A percentile compares a stretch with the other conserved stretches of the same genome.
Evolutionary conservation across 495 filamentous ascomycete genomes (phyloP).

Genomic region (Haplographium delicatum): DNA sequence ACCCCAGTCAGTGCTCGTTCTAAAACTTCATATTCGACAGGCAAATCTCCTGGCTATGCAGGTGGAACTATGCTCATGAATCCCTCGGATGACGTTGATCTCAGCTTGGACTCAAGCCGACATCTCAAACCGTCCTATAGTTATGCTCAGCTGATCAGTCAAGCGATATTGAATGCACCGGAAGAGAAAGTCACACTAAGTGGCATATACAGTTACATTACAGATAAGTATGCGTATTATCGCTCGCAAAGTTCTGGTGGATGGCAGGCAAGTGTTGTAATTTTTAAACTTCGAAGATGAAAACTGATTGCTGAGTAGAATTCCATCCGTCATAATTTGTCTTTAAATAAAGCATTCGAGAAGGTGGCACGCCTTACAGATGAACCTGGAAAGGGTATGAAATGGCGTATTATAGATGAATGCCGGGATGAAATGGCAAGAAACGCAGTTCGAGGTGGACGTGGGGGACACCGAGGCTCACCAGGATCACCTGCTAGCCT

Average conservation of each 20-base stretch:
- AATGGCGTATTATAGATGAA: constrained; percentile 85
- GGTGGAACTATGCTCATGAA: constrained; percentile 42
- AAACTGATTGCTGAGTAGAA: constrained; percentile 49
- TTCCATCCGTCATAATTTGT: constrained; percentile 93
- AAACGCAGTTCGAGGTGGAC: constrained; percentile 42
- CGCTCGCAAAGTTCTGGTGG: constrained; percentile 66
- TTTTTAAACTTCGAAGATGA: neutral
- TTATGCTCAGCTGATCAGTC: constrained; percentile 95
- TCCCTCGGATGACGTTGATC: constrained; percentile 62
- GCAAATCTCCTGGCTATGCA: constrained; percentile 38
- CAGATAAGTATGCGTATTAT: constrained; percentile 84
- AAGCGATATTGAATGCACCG: constrained; percentile 78
- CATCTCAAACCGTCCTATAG: constrained; percentile 93
- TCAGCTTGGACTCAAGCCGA: constrained; percentile 72
- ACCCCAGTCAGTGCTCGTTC: constrained; percentile 47
- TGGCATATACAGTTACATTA: constrained; percentile 91
- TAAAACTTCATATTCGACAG: constrained; percentile 25
- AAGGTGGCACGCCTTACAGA: constrained; percentile 89
- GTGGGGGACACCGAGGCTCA: constrained; percentile 52
- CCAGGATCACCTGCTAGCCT: constrained; percentile 49
- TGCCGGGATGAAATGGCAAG: constrained; percentile 65
- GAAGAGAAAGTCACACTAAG: constrained; percentile 84
- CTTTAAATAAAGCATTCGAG: constrained; percentile 85
- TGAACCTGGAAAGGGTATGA: constrained; percentile 98
- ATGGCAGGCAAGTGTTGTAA: constrained; percentile 67